Evolutionary conservation across 495 filamentous ascomycete genomes (phyloP).

Genomic region (Podospora appendiculata): DNA sequence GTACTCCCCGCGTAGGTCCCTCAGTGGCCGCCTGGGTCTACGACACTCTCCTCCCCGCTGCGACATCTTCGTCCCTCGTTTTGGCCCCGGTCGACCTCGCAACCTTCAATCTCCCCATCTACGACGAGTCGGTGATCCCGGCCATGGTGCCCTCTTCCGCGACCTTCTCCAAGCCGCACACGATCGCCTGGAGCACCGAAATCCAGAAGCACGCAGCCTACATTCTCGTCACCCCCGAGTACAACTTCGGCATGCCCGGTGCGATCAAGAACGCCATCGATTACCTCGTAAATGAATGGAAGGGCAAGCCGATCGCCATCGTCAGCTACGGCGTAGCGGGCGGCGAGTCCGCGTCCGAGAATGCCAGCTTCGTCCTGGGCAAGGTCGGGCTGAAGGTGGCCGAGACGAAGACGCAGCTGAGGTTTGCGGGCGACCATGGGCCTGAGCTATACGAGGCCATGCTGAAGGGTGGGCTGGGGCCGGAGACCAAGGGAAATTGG

Average conservation of each 20-base stretch:
- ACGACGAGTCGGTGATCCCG: slow-evolving; percentile 45
- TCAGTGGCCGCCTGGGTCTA: slow-evolving; percentile 27
- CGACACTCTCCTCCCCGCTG: slow-evolving; percentile 14
- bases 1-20: slow-evolving; percentile 27
- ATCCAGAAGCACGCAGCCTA: slow-evolving; percentile 43
- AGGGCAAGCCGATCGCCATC: slow-evolving; percentile 47
- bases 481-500: slow-evolving; percentile 19
- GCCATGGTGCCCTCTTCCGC: slow-evolving; percentile 33
- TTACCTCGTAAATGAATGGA: slow-evolving; percentile 54
- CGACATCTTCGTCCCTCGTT: slow-evolving; percentile 12
- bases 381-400: slow-evolving; percentile 24
- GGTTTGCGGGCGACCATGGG: slow-evolving; percentile 13
- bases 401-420: slow-evolving; percentile 22
- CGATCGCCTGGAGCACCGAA: slow-evolving; percentile 40
- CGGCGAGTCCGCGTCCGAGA: slow-evolving; percentile 36
- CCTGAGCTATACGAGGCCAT: slow-evolving; percentile 19
- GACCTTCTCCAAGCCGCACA: slow-evolving; percentile 40
- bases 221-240: slow-evolving; percentile 48
- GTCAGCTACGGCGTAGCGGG: slow-evolving; percentile 49
- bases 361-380: slow-evolving; percentile 20
- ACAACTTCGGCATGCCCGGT: slow-evolving; percentile 39
- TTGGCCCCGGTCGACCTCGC: slow-evolving; percentile 39
- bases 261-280: slow-evolving; percentile 57
- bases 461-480: slow-evolving; percentile 21
- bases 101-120: slow-evolving; percentile 48